Percentiles rank a stretch among this genome's conserved stretches.
Evolutionary conservation across 2,329 filamentous ascomycete genomes (phyloP).

Genomic region (Pseudopyrenochaeta lycopersici): DNA sequence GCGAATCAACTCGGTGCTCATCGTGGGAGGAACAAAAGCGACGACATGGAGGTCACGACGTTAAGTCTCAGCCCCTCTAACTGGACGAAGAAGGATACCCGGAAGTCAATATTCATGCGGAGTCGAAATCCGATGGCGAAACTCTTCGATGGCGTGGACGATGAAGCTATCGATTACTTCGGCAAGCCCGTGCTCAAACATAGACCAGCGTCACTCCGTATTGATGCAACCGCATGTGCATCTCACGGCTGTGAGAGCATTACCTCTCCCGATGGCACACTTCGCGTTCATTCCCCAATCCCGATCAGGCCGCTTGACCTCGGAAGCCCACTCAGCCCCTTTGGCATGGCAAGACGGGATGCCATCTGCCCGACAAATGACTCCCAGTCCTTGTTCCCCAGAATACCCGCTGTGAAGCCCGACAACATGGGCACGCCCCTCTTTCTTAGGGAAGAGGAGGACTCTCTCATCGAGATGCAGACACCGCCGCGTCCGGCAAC

Average conservation of each 20-base stretch:
- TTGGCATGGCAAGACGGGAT: slow-evolving; percentile 1
- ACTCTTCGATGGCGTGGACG: slow-evolving; percentile 28
- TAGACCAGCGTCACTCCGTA: neutral
- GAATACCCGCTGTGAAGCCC: neutral
- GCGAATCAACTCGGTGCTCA: neutral
- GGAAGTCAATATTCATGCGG: slow-evolving; percentile 15
- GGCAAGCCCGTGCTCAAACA: neutral
- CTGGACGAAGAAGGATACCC: slow-evolving; percentile 8
- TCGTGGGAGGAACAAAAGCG: slow-evolving; percentile 1
- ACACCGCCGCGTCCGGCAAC: neutral
- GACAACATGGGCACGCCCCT: neutral
- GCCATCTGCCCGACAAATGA: neutral
- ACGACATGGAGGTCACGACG: slow-evolving; percentile 1
- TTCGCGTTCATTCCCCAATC: neutral
- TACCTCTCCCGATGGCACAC: neutral
- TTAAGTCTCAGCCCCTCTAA: neutral
- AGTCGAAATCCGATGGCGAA: slow-evolving; percentile 28
- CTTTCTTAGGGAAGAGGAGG: neutral
- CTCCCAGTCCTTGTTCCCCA: neutral
- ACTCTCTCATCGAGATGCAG: neutral
- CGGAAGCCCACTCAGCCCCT: neutral
- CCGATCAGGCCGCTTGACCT: neutral
- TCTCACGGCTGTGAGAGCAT: neutral
- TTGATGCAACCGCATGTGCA: neutral
- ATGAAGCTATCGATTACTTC: neutral